A percentile compares a stretch with the other conserved stretches of the same genome.
These are phyloP conservation scores for Acrodontium crateriforme DNA, from an alignment of 2,329 filamentous ascomycete species.

Conservation along the genomic window DNA sequence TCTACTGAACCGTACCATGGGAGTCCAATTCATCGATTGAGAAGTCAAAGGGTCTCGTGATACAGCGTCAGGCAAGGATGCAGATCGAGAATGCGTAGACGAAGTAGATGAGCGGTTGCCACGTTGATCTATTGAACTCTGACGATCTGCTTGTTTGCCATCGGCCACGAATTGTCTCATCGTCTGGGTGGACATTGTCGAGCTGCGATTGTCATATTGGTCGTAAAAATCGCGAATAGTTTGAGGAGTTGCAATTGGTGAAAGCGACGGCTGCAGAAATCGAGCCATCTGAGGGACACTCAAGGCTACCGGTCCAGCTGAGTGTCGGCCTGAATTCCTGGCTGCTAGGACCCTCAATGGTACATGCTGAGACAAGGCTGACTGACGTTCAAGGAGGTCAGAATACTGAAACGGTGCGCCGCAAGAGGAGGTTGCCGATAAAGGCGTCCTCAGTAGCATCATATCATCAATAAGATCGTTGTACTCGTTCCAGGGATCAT, in stretches of 20 bases:
- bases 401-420: slow-evolving; percentile 39
- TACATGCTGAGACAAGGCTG: neutral
- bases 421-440: slow-evolving; percentile 42
- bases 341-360: too few species aligned
- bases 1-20: slow-evolving; percentile 24
- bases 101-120: slow-evolving; percentile 12
- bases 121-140: slow-evolving; percentile 4
- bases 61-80: slow-evolving; percentile 16
- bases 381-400: slow-evolving; percentile 39
- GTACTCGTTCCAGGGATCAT: slow-evolving; percentile 91
- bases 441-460: slow-evolving; percentile 37
- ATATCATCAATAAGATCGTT: slow-evolving; percentile 72
- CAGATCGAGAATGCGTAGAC: slow-evolving; percentile 16
- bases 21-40: slow-evolving; percentile 1
- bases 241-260: slow-evolving; percentile 29
- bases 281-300: slow-evolving; percentile 17
- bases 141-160: slow-evolving; percentile 2
- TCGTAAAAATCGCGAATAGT: slow-evolving; percentile 41
- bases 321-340: neutral
- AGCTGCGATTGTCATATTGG: slow-evolving; percentile 33
- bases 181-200: slow-evolving; percentile 14
- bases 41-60: slow-evolving; percentile 10
- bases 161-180: slow-evolving; percentile 1
- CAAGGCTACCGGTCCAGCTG: slow-evolving; percentile 6
- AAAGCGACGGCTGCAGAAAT: slow-evolving; percentile 18